Conservation (phyloP, 352 stramenopile species). For the Blastocystis sp. region DNA sequence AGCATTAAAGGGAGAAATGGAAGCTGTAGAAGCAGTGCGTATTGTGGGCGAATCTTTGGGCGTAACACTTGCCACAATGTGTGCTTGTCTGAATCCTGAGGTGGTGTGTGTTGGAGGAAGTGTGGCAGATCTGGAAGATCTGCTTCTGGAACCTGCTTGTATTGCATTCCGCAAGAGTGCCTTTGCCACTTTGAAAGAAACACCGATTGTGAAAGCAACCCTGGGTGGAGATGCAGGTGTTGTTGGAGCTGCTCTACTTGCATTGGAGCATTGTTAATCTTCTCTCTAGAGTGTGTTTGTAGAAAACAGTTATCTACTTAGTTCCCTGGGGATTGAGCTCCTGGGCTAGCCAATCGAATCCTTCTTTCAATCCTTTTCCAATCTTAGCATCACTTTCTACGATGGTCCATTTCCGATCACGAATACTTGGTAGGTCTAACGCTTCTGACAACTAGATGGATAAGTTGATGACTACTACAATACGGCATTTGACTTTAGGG, state of each 20-base stretch:
- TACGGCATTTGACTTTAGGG: constrained; percentile 74
- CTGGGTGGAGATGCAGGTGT: constrained; percentile 45
- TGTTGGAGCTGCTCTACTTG: constrained; percentile 52
- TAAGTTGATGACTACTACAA: background rate
- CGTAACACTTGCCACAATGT: constrained; percentile 55
- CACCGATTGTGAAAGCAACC: constrained; percentile 43
- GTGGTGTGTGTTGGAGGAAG: constrained; percentile 56
- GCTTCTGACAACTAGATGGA: constrained; percentile 79
- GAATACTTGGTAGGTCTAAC: constrained; percentile 92
- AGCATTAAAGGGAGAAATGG: background rate
- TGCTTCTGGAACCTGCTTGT: constrained; percentile 33
- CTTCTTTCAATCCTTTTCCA: constrained; percentile 95
- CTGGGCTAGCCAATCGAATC: constrained; percentile 89
- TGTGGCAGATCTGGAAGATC: constrained; percentile 45
- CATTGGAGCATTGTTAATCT: constrained; percentile 40
- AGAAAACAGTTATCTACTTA: background rate
- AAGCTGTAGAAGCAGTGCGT: constrained; percentile 17
- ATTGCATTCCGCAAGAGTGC: constrained; percentile 33
- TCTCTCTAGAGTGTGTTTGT: constrained; percentile 7
- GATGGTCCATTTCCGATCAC: constrained; percentile 98
- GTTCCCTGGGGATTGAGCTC: constrained; percentile 37
- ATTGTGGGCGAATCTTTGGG: constrained; percentile 58
- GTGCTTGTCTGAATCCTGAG: constrained; percentile 62
- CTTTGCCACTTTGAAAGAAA: constrained; percentile 58
- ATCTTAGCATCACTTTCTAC: constrained; percentile 96